phyloP scores from a whole-genome alignment of 306 rosid species.

The Hippophae rhamnoides region DNA sequence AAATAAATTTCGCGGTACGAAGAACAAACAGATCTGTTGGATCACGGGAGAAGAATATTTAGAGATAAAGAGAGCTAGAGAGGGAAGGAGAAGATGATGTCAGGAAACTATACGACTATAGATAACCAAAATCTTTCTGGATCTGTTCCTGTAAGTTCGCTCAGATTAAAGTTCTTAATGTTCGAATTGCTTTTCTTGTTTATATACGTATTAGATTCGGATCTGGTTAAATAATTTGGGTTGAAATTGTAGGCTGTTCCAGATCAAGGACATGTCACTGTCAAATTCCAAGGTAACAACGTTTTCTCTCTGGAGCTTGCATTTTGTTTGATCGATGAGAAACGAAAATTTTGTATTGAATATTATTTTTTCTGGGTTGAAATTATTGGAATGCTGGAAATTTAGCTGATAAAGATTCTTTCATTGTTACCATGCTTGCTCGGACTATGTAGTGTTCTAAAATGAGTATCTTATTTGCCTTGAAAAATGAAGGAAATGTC shows the following conservation, averaged over 20 bases:
- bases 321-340: not conserved
- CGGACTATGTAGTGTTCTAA: too few relatives aligned
- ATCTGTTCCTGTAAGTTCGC: conserved; percentile 66
- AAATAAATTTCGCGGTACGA: conserved; percentile 12
- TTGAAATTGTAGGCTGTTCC: conserved; percentile 54
- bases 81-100: conserved; percentile 52
- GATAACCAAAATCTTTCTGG: conserved; percentile 66
- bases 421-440: too few relatives aligned
- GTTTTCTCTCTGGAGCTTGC: not conserved
- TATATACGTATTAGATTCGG: not conserved
- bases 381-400: not conserved
- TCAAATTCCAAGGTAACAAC: conserved; percentile 54
- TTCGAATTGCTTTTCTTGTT: not conserved
- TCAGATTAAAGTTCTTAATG: not conserved
- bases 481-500: too few relatives aligned
- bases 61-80: not conserved
- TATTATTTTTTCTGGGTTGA: not conserved
- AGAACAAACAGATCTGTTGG: not conserved
- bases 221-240: not conserved
- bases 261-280: conserved; percentile 62
- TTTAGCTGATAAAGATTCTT: not conserved
- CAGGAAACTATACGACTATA: conserved; percentile 68
- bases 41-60: not conserved
- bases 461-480: too few relatives aligned
- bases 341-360: not conserved